These are phyloP conservation scores for Platanthera zijinensis DNA, from an alignment of 106 monocot genomes.

Conservation along the genomic window DNA sequence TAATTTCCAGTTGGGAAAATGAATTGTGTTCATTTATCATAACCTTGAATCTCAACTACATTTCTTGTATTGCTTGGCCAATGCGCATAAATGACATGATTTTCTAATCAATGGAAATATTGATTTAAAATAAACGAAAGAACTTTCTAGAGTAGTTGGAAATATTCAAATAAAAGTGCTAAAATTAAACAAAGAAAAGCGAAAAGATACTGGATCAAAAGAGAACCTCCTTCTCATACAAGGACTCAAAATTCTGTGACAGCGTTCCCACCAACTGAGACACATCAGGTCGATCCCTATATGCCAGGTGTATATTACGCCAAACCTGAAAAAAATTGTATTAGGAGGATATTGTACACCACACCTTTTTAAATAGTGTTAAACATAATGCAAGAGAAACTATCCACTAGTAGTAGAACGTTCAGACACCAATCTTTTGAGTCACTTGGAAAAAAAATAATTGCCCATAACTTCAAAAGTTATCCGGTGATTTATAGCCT, in stretches of 20 bases:
- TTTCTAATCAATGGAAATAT: not conserved
- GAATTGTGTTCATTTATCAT: too few species aligned
- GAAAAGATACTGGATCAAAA: not conserved
- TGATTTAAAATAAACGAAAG: not conserved
- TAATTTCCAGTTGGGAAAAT: too few species aligned
- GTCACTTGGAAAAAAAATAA: not conserved
- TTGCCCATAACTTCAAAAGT: not conserved
- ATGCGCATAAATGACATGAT: not conserved
- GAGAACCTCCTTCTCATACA: conserved; percentile 77
- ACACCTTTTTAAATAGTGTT: not conserved
- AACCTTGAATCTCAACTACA: too few species aligned
- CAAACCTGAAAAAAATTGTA: conserved; percentile 49
- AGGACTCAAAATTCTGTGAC: conserved; percentile 60
- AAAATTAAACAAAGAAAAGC: not conserved
- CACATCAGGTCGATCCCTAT: conserved; percentile 62
- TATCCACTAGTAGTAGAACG: not conserved
- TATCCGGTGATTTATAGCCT: not conserved
- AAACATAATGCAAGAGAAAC: not conserved
- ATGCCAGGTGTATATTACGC: conserved; percentile 49
- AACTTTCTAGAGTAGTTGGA: not conserved
- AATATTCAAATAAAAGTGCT: not conserved
- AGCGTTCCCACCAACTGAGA: conserved; percentile 57
- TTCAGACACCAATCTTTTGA: not conserved
- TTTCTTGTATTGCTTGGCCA: not conserved
- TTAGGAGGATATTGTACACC: not conserved